Evolutionary conservation across 2,329 filamentous ascomycete species (phyloP).

Genomic region (Fusarium camptoceras): DNA sequence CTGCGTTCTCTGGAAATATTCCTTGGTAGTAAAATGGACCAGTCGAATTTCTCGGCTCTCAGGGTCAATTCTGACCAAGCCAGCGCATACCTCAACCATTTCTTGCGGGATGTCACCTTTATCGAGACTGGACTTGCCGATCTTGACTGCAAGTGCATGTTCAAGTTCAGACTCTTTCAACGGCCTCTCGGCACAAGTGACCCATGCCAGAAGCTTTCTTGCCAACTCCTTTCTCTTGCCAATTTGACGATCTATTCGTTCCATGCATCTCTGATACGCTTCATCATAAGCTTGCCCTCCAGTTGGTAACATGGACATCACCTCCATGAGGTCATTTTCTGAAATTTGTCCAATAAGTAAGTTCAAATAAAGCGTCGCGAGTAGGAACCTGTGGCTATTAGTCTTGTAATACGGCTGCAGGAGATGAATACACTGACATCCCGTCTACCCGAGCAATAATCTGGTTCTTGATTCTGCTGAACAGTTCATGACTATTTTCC

Average conservation of each 20-base stretch:
- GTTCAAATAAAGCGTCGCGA: neutral
- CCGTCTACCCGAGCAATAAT: neutral
- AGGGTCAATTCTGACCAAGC: constrained; percentile 56
- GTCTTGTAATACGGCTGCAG: rapidly evolving
- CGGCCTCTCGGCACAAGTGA: constrained; percentile 52
- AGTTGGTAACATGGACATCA: constrained; percentile 2
- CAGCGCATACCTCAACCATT: constrained; percentile 54
- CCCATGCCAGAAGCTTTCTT: constrained; percentile 53
- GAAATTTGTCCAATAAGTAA: neutral
- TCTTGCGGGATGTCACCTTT: constrained; percentile 49
- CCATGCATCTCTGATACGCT: constrained; percentile 57
- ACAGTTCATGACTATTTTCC: rapidly evolving
- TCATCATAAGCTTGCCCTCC: neutral
- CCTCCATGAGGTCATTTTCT: constrained; percentile 36
- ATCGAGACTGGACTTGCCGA: constrained; percentile 46
- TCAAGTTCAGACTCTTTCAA: constrained; percentile 53
- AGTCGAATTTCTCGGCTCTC: constrained; percentile 54
- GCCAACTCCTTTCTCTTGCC: constrained; percentile 52
- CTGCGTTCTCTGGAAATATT: constrained; percentile 51
- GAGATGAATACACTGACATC: neutral
- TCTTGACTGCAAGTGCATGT: constrained; percentile 56
- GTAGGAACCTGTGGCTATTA: neutral
- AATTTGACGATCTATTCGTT: constrained; percentile 53
- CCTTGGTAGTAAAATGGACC: constrained; percentile 59
- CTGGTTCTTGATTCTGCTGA: too few species aligned